Evolutionary conservation across 306 rosid genomes (phyloP), one percentile per base, ranked within the genome.

Genomic region (Geum urbanum): DNA sequence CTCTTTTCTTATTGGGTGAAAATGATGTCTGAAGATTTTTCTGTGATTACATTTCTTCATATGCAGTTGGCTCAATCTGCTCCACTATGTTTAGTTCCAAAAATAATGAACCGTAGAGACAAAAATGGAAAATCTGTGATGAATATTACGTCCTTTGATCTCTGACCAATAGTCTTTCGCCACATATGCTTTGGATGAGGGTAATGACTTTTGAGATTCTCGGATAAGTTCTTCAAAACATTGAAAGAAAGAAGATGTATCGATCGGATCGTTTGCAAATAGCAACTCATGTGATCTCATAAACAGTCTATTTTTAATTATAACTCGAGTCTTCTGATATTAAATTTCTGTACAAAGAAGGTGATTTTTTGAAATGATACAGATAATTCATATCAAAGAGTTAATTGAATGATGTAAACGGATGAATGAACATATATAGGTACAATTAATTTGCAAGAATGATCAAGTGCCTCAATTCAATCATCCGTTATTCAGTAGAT

Each of bases 1-100:
- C 74, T 67, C 59, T 9, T n/a, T 78, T 52, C 53, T 67, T 51
- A 72, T 67, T 78, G 60, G 82, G 74, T 24, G 66, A 55, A 51
- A 60, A 67, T 61, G 74, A 60, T 16, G 54, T 41, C 18, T 2
- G 55, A 41, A 22, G 64, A 71, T 61, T 76, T 76, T 70, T 41
- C 4, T 11, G 37, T 1, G 49, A 18, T 41, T 4, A 40, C 16
- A 15, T 16, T 8, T 14, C 20, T 47, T 15, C 56, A 15, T 14
- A 22, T 22, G 11, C 43, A 46, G 14, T 2, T 22, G 69, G 54
- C 54, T 2, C 27, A 6, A 8, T 46, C 8, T 65, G 54, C 35
- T 22, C 54, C 41, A 64, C 41, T 3, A 54, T 8, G 39, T 0
- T 10, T 24, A 24, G 62, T 24, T 56, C 40, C 40, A 24, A 56